Conservation (phyloP, 306 rosid genomes). For the Cajanus cajan region DNA sequence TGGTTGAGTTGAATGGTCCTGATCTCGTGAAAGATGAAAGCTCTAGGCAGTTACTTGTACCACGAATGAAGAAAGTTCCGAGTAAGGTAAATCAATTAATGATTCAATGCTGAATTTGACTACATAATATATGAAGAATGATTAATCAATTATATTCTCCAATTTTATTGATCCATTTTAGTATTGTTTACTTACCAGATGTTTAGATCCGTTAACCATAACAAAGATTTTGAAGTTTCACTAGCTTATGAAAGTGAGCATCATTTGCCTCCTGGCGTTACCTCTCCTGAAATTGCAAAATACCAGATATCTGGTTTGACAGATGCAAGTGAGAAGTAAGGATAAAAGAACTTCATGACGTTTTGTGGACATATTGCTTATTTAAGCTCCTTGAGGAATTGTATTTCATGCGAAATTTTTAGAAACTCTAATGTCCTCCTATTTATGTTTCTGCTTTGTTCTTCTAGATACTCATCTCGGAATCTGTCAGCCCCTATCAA, state of each 20-base stretch:
- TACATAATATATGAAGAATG: constrained; percentile 22
- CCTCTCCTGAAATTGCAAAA: constrained; percentile 61
- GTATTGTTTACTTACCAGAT: constrained; percentile 50
- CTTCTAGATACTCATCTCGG: constrained; percentile 74
- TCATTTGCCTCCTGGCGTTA: constrained; percentile 81
- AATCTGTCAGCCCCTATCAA: constrained; percentile 89
- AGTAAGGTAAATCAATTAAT: constrained; percentile 63
- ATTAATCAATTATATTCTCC: constrained; percentile 3
- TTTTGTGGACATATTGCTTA: constrained; percentile 25
- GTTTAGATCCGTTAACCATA: constrained; percentile 74
- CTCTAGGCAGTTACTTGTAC: constrained; percentile 76
- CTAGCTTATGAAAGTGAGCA: constrained; percentile 79
- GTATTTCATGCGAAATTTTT: constrained; percentile 5
- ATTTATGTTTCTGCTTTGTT: constrained; percentile 19
- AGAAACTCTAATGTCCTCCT: constrained; percentile 27
- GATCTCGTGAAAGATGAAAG: constrained; percentile 73
- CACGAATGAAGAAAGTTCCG: constrained; percentile 85
- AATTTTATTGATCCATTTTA: constrained; percentile 24
- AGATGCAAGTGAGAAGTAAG: constrained; percentile 86
- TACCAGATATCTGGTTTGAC: constrained; percentile 81
- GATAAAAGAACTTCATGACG: constrained; percentile 20
- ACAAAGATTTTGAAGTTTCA: constrained; percentile 87
- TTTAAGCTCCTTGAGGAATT: constrained; percentile 15
- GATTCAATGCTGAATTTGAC: constrained; percentile 30
- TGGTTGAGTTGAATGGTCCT: constrained; percentile 77